Base-by-base conservation (phyloP, 495 filamentous ascomycete species). In the Sporormia fimetaria region DNA sequence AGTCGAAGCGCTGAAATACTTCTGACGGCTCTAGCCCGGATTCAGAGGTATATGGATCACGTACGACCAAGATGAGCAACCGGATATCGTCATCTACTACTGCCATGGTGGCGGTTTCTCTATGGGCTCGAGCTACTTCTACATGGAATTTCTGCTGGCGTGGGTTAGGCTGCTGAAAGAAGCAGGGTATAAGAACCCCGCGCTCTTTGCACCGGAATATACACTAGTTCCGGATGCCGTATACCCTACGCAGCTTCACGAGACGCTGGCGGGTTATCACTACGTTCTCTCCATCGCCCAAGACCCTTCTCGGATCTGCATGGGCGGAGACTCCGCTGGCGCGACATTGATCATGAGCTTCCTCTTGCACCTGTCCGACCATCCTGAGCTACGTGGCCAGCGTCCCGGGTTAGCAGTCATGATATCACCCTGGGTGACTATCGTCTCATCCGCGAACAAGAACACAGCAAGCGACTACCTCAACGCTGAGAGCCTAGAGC, bases 81-180 rank as follows among this genome's bases (percentile, higher is more conserved):
- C 81, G 0, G 82, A 86, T 57, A 53, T 87, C 32, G 70, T 82
- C 6, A 55, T 86, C 6, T 84, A 80, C 51, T 85, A 86, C 49
- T 70, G 69, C 29, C 82, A 87, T 58, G 82, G 80, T 74, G 82
- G 82, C 14, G 82, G 82, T 1, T 86, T 87, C 51, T 70, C 73
- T 2, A 80, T 87, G 77, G 82, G 82, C 21, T 81, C 78, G 10
- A 56, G 67, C 18, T 80, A 81, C 59, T 87, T 87, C 58, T 87
- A 87, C 56, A 70, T 87, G 15, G 82, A 87, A 57, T 86, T 87
- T 48, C 64, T 87, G 12, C 53, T 83, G 24, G 69, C 75, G 18
- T 82, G 74, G 75, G 50, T 76, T 11, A 66, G 59, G 28, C 55
- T 78, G 0, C 61, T 87, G 24, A 60, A 65, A 21, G 58, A 68